Evolutionary conservation across 371 early-diverging fungal species (phyloP).

Genomic region (Actinomortierella ambigua): DNA sequence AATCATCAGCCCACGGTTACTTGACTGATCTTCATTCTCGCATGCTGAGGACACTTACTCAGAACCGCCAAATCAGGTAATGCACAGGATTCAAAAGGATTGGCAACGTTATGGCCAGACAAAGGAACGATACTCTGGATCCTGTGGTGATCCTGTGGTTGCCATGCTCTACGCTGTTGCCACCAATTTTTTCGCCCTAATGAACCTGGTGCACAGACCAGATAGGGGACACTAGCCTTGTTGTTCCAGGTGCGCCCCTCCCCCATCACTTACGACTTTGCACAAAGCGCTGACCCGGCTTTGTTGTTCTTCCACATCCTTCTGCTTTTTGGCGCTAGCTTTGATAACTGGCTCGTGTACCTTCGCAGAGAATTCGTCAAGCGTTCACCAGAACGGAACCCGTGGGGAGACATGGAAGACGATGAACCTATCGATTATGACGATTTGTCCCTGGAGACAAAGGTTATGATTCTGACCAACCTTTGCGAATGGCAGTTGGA

Average conservation of each 20-base stretch:
- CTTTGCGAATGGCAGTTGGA: conserved; percentile 76
- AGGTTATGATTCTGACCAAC: conserved; percentile 50
- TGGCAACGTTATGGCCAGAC: too few relatives aligned
- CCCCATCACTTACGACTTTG: too few relatives aligned
- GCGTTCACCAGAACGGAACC: conserved; percentile 41
- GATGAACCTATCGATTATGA: conserved; percentile 45
- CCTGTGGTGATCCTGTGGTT: too few relatives aligned
- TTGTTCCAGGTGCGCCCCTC: too few relatives aligned
- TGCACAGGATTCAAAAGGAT: too few relatives aligned
- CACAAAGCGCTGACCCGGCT: neutral
- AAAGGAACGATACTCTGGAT: too few relatives aligned
- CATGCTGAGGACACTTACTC: conserved; percentile 38
- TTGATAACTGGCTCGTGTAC: conserved; percentile 63
- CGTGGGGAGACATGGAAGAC: conserved; percentile 28
- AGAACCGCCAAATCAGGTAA: conserved; percentile 42
- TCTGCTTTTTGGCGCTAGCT: conserved; percentile 29
- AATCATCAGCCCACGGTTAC: conserved; percentile 27
- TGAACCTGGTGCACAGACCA: too few relatives aligned
- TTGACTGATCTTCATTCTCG: conserved; percentile 40
- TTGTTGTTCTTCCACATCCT: neutral
- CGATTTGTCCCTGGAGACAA: conserved; percentile 49
- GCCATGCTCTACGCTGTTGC: too few relatives aligned
- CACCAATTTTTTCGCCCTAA: too few relatives aligned
- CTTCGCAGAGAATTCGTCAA: conserved; percentile 59
- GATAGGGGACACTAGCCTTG: too few relatives aligned